Conservation (phyloP, 1,284 basidiomycete species). For the Pulchroboletus neoregius region DNA sequence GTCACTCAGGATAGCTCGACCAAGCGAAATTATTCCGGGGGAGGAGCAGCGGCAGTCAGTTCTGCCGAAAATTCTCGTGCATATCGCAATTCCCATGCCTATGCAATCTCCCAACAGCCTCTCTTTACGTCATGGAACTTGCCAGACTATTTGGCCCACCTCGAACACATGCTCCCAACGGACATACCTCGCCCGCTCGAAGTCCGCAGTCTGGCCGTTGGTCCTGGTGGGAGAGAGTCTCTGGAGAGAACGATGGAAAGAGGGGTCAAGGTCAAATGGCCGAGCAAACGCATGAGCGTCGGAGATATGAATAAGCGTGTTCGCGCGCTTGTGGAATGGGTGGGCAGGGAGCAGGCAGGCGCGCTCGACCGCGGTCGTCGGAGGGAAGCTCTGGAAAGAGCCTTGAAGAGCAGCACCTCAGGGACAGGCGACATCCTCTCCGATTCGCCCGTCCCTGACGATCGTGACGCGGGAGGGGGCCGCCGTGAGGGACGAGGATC, state of each 20-base stretch:
- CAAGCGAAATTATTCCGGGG: conserved; percentile 44
- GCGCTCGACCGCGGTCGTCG: conserved; percentile 70
- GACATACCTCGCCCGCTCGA: conserved; percentile 72
- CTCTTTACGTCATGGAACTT: conserved; percentile 83
- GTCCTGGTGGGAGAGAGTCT: conserved; percentile 37
- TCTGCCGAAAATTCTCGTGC: conserved; percentile 43
- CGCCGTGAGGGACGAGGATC: conserved; percentile 18
- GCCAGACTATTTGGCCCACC: conserved; percentile 90
- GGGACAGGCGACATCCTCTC: conserved; percentile 8
- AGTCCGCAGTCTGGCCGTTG: conserved; percentile 52
- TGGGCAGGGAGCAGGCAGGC: conserved; percentile 77
- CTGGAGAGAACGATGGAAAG: conserved; percentile 69
- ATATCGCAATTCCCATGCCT: conserved; percentile 72
- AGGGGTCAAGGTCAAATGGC: conserved; percentile 92
- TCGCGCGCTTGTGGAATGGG: conserved; percentile 88
- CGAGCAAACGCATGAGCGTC: conserved; percentile 89
- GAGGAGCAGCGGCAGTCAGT: conserved; percentile 20
- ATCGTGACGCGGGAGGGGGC: conserved; percentile 16
- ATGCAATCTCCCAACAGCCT: conserved; percentile 70
- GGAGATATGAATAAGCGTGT: conserved; percentile 98
- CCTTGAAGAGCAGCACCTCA: conserved; percentile 39
- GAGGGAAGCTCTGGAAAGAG: conserved; percentile 59
- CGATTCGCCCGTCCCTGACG: conserved; percentile 12
- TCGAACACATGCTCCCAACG: conserved; percentile 80
- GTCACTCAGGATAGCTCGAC: conserved; percentile 43